Conservation (phyloP, 2,329 filamentous ascomycete species). For the Incumbomyces lentus region DNA sequence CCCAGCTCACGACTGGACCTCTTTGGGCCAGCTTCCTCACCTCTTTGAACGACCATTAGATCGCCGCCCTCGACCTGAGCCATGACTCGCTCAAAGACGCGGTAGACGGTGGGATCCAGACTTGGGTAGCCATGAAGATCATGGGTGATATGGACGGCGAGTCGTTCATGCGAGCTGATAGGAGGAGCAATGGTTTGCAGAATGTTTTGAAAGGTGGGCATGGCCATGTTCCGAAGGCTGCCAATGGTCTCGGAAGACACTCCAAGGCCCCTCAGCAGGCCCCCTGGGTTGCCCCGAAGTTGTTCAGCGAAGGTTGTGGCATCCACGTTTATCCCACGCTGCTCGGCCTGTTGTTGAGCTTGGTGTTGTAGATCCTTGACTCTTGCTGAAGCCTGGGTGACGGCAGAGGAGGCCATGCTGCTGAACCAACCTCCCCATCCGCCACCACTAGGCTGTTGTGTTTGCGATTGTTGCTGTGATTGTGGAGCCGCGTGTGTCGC, state of each 20-base stretch:
- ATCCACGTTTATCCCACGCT: constrained; percentile 49
- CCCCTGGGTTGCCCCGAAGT: constrained; percentile 77
- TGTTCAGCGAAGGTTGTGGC: constrained; percentile 94
- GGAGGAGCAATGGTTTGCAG: constrained; percentile 91
- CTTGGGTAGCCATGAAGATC: constrained; percentile 91
- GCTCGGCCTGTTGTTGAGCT: constrained; percentile 36
- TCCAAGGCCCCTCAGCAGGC: constrained; percentile 63
- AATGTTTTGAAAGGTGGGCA: constrained; percentile 91
- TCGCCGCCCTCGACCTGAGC: constrained; percentile 97
- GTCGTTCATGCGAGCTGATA: constrained; percentile 90
- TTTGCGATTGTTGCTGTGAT: constrained; percentile 34
- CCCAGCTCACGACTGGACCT: constrained; percentile 49
- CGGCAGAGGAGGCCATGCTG: constrained; percentile 60
- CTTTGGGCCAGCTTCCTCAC: constrained; percentile 68
- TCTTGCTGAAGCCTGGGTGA: constrained; percentile 85
- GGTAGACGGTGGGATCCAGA: constrained; percentile 83
- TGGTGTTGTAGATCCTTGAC: constrained; percentile 94
- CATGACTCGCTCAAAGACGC: constrained; percentile 91
- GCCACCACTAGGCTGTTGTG: constrained; percentile 43
- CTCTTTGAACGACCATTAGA: constrained; percentile 84
- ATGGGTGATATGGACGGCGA: constrained; percentile 95
- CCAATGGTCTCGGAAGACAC: constrained; percentile 53
- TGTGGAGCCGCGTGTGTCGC: constrained; percentile 37
- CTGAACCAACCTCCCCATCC: constrained; percentile 85
- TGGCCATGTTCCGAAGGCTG: constrained; percentile 71